phyloP scores from a whole-genome alignment of 257 asterid genomes.

The Petunia secreta region DNA sequence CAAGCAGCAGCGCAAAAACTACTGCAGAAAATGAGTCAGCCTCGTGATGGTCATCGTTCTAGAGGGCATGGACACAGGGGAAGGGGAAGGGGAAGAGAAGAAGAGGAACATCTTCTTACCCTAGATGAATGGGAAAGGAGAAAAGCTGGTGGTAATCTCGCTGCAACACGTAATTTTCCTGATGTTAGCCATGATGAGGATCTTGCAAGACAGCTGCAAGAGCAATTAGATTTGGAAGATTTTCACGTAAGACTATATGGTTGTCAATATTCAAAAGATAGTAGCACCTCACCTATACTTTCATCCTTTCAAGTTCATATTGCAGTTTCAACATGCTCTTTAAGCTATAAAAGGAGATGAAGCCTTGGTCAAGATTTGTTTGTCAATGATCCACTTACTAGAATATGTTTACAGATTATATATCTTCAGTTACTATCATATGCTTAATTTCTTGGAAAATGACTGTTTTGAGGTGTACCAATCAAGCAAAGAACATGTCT shows the following conservation, averaged over 20 bases:
- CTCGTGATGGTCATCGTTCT: constrained; percentile 41
- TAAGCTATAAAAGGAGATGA: not conserved
- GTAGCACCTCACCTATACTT: not conserved
- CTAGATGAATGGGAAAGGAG: constrained; percentile 89
- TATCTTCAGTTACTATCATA: not conserved
- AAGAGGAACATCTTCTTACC: constrained; percentile 60
- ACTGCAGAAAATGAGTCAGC: constrained; percentile 71
- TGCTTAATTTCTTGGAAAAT: not conserved
- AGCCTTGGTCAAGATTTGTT: not conserved
- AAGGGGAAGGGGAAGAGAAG: constrained; percentile 45
- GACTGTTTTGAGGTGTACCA: not conserved
- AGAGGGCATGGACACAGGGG: constrained; percentile 63
- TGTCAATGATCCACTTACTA: not conserved
- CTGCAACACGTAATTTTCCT: constrained; percentile 37
- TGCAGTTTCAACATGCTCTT: not conserved
- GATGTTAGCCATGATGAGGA: constrained; percentile 68
- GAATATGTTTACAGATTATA: not conserved
- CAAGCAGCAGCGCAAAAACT: constrained; percentile 93
- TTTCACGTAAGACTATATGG: constrained; percentile 48
- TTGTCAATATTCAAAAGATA: constrained; percentile 15
- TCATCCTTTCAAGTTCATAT: constrained; percentile 18
- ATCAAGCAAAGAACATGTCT: not conserved
- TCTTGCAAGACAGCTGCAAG: constrained; percentile 82
- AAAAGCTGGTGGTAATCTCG: constrained; percentile 49
- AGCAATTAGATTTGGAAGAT: constrained; percentile 79